Base-by-base conservation (phyloP, 768 basidiomycete species). In the Gloeopeniophorella convolvens region DNA sequence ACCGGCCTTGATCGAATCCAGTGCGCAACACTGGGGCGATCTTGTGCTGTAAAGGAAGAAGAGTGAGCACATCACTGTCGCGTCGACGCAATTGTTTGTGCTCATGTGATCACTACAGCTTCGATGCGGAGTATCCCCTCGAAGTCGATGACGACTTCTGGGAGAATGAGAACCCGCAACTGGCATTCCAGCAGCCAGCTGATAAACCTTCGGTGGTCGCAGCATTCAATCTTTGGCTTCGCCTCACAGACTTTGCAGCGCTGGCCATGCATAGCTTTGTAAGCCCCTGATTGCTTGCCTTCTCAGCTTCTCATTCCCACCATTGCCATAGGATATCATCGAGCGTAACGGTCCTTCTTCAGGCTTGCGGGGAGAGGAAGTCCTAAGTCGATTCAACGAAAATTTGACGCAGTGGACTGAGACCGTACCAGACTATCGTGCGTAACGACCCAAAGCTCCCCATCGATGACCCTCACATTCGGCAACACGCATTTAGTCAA, bases 121-220 rank as follows among this genome's bases (percentile, higher is more conserved):
- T 77, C 54, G 76, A 78, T 47, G 61, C 70, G 6, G 76, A 75
- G 41, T 67, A 70, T 21, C 79, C 79, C 1, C 62, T 74, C 0
- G 72, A 73, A 28, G 75, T 79, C 9, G 80, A 82, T 51, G 80
- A 80, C 53, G 79, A 80, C 44, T 77, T 70, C 44, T 79, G 77
- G 77, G 70, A 73, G 27, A 66, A 58, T 30, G 69, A 55, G 39
- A 66, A 69, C n/a, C 67, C 67, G 0, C 61, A 63, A 0, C 59
- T 63, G 10, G 68, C 70, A 13, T 79, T 77, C 55, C 62, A 63
- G 21, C 79, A 80, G 58, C 79, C 79, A 0, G 56, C 63, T 4
- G 68, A 63, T n/a, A 70, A 68, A 40, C 68, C 70, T 1, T 70
- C 72, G 9, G 45, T 59, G 9, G 59, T 75, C 4, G 51, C 70